Evolutionary conservation across 1,139 yeast genomes (phyloP).

Genomic region (Geotrichum aggregatum): DNA sequence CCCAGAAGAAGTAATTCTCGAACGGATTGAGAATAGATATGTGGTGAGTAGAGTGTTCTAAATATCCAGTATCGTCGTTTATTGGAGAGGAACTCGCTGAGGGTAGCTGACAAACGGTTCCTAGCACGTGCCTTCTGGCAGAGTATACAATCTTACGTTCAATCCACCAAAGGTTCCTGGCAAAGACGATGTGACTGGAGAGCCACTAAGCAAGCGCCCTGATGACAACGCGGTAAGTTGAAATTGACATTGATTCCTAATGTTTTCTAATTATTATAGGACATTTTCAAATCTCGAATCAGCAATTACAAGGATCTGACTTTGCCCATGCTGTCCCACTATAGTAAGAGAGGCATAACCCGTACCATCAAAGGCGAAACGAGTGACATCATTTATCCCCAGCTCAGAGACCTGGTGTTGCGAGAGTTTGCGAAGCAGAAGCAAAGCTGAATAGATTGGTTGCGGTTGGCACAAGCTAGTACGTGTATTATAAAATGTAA

Average conservation of each 20-base stretch:
- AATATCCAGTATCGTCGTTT: not conserved
- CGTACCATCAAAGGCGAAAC: conserved; percentile 66
- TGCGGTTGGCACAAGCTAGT: no score
- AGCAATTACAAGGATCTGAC: conserved; percentile 58
- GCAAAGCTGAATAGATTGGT: no score
- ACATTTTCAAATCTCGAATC: conserved; percentile 63
- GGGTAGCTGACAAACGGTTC: no score
- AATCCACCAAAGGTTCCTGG: conserved; percentile 85
- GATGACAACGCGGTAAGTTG: conserved; percentile 60
- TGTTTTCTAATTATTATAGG: conserved; percentile 29
- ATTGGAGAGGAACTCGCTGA: no score
- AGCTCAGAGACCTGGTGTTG: conserved; percentile 40
- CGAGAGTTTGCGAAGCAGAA: conserved; percentile 11
- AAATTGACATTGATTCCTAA: not conserved
- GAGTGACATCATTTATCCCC: conserved; percentile 78
- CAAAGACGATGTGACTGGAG: conserved; percentile 84
- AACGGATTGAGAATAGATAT: conserved; percentile 80
- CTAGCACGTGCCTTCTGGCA: conserved; percentile 68
- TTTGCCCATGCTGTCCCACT: conserved; percentile 61
- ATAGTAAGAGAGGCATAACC: conserved; percentile 51
- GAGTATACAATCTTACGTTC: conserved; percentile 79
- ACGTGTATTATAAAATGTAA: no score
- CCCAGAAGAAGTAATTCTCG: conserved; percentile 71
- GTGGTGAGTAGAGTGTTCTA: conserved; percentile 40
- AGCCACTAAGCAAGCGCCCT: conserved; percentile 67